Conservation (phyloP, 768 basidiomycete species). For the Lactarius quietus region DNA sequence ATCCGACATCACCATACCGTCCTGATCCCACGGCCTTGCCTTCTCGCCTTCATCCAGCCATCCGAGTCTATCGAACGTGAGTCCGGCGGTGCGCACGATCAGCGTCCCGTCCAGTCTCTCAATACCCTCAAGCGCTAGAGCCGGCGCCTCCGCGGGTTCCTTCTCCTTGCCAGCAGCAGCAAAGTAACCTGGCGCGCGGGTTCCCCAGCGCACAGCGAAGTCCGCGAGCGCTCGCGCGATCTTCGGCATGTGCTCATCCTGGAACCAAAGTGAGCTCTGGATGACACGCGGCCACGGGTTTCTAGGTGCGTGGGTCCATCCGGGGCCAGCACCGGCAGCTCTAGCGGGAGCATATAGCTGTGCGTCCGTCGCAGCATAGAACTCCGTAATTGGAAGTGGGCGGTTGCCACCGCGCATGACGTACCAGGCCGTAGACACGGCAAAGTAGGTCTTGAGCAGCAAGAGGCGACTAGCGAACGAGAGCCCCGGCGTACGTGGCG, state of each 20-base stretch:
- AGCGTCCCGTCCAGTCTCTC: slow-evolving; percentile 58
- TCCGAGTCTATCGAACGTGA: slow-evolving; percentile 40
- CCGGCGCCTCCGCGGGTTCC: not conserved
- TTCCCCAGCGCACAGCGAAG: slow-evolving; percentile 44
- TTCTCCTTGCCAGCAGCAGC: slow-evolving; percentile 7
- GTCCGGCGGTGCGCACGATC: slow-evolving; percentile 54
- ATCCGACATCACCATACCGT: not conserved
- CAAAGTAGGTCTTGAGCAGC: slow-evolving; percentile 56
- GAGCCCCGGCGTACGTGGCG: slow-evolving; percentile 14
- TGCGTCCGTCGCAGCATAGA: slow-evolving; percentile 37
- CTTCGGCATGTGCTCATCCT: slow-evolving; percentile 54
- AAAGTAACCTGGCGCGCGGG: slow-evolving; percentile 33
- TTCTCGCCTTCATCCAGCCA: slow-evolving; percentile 14
- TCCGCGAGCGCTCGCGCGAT: slow-evolving; percentile 48
- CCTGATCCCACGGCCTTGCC: slow-evolving; percentile 1
- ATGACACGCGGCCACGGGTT: slow-evolving; percentile 54
- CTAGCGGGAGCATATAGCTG: slow-evolving; percentile 23
- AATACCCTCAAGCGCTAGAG: slow-evolving; percentile 42
- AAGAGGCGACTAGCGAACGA: slow-evolving; percentile 43
- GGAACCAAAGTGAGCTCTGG: slow-evolving; percentile 49
- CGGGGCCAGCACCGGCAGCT: not conserved
- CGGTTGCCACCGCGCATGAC: slow-evolving; percentile 51
- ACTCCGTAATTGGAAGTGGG: slow-evolving; percentile 44
- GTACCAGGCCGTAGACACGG: slow-evolving; percentile 48
- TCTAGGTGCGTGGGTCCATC: not conserved